Percentiles rank a stretch among this genome's conserved stretches.
Evolutionary conservation across 768 basidiomycete species (phyloP).

Genomic region (Strobilomyces confusus): DNA sequence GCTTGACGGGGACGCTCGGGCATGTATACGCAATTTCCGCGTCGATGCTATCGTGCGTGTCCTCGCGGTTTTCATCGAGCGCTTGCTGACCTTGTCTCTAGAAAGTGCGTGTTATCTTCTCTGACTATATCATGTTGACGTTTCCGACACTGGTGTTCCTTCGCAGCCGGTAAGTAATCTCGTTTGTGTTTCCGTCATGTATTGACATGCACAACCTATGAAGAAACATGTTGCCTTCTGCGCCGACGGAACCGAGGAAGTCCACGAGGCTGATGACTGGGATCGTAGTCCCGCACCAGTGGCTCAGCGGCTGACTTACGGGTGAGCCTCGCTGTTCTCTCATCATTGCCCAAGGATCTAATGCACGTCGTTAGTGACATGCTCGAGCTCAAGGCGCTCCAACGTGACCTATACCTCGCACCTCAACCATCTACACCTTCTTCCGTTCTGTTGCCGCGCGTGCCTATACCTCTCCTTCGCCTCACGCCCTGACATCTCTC

Average conservation of each 20-base stretch:
- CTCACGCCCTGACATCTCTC: constrained; percentile 35
- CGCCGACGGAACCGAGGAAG: constrained; percentile 48
- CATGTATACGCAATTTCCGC: constrained; percentile 26
- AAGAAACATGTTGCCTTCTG: constrained; percentile 64
- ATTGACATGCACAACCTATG: background rate
- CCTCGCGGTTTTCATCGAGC: background rate
- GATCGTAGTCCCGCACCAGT: constrained; percentile 71
- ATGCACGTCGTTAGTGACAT: constrained; percentile 42
- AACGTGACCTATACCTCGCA: constrained; percentile 57
- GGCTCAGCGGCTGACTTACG: constrained; percentile 57
- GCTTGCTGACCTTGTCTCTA: constrained; percentile 4
- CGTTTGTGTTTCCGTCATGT: background rate
- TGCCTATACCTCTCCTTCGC: constrained; percentile 64
- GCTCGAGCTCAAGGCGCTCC: constrained; percentile 67
- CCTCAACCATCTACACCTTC: constrained; percentile 43
- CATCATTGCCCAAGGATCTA: background rate
- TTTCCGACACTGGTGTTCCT: background rate
- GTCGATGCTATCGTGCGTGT: constrained; percentile 19
- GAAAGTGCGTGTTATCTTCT: constrained; percentile 15
- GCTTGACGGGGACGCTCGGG: constrained; percentile 16
- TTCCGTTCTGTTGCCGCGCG: constrained; percentile 44
- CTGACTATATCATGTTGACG: background rate
- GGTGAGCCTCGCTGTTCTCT: constrained; percentile 45
- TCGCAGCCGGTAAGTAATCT: constrained; percentile 11
- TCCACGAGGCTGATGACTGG: constrained; percentile 73